Evolutionary conservation across 192 early-diverging fungal species (phyloP).

Genomic region (Entophlyctis helioformis): DNA sequence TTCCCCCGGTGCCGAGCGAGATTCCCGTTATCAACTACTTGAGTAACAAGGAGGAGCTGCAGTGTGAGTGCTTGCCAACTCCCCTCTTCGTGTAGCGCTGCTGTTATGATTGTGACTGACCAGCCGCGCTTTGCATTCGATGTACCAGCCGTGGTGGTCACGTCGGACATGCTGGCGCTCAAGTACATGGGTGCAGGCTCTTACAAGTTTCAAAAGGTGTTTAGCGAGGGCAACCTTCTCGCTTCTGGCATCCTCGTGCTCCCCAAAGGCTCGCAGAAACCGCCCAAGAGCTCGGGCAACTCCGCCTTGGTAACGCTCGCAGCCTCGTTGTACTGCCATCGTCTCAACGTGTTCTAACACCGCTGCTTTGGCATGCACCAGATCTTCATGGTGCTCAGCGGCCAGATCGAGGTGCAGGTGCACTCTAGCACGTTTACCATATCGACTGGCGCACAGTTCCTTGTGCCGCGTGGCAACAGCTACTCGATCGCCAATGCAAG

Average conservation of each 20-base stretch:
- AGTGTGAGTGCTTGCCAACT: slow-evolving; percentile 7
- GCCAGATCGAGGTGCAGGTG: slow-evolving; percentile 24
- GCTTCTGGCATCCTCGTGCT: slow-evolving; percentile 36
- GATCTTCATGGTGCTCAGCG: slow-evolving; percentile 30
- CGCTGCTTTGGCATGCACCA: not conserved
- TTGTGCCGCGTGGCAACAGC: slow-evolving; percentile 44
- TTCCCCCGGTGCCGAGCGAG: slow-evolving; percentile 9
- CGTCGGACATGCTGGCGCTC: slow-evolving; percentile 20
- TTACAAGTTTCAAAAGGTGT: slow-evolving; percentile 40
- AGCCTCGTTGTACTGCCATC: not conserved
- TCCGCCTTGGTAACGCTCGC: slow-evolving; percentile 29
- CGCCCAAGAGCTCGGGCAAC: slow-evolving; percentile 27
- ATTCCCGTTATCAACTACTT: slow-evolving; percentile 19
- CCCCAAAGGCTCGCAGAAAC: slow-evolving; percentile 35
- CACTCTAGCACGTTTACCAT: slow-evolving; percentile 33
- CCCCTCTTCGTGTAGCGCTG: not conserved
- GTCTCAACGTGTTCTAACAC: not conserved
- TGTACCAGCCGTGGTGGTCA: slow-evolving; percentile 20
- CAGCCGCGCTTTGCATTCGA: not conserved
- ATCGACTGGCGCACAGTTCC: slow-evolving; percentile 21
- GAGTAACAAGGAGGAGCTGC: slow-evolving; percentile 15
- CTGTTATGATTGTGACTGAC: not conserved
- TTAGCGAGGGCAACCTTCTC: slow-evolving; percentile 37
- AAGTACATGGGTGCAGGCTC: slow-evolving; percentile 10
- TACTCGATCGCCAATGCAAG: slow-evolving; percentile 18